These are phyloP conservation scores for Cercospora citrullina DNA, from an alignment of 2,329 filamentous ascomycete species.

Conservation along the genomic window DNA sequence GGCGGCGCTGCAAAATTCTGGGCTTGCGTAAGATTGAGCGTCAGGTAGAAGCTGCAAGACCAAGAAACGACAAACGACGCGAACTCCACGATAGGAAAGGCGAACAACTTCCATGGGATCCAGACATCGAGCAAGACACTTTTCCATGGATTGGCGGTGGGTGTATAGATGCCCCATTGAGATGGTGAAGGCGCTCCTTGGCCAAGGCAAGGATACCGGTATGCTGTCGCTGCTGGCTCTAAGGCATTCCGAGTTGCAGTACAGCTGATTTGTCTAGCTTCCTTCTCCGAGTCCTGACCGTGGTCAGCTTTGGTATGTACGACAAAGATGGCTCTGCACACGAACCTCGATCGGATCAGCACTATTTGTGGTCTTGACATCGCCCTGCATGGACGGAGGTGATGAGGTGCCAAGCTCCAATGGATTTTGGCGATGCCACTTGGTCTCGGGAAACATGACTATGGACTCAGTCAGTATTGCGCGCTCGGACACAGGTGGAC, in stretches of 20 bases:
- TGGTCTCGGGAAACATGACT: constrained; percentile 32
- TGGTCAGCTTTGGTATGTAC: neutral
- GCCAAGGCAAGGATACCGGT: constrained; percentile 35
- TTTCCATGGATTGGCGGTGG: constrained; percentile 48
- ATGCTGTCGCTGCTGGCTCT: constrained; percentile 16
- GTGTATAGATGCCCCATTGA: constrained; percentile 58
- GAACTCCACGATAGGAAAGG: constrained; percentile 64
- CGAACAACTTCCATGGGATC: constrained; percentile 62
- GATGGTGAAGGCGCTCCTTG: constrained; percentile 55
- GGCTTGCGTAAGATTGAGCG: constrained; percentile 59
- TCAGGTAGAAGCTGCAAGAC: constrained; percentile 59
- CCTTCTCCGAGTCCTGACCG: neutral
- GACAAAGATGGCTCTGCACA: neutral
- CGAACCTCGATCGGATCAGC: neutral
- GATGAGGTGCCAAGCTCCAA: neutral
- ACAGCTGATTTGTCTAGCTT: neutral
- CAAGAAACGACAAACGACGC: constrained; percentile 63
- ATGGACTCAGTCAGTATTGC: neutral
- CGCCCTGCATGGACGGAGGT: neutral
- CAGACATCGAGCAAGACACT: constrained; percentile 57
- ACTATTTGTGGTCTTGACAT: neutral
- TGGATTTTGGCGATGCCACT: neutral
- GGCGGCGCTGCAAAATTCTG: constrained; percentile 58
- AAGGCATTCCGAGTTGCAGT: neutral
- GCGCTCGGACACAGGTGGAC: neutral